Evolutionary conservation across 352 stramenopile species (phyloP).

Genomic region (Pilasporangium apinafurcum): DNA sequence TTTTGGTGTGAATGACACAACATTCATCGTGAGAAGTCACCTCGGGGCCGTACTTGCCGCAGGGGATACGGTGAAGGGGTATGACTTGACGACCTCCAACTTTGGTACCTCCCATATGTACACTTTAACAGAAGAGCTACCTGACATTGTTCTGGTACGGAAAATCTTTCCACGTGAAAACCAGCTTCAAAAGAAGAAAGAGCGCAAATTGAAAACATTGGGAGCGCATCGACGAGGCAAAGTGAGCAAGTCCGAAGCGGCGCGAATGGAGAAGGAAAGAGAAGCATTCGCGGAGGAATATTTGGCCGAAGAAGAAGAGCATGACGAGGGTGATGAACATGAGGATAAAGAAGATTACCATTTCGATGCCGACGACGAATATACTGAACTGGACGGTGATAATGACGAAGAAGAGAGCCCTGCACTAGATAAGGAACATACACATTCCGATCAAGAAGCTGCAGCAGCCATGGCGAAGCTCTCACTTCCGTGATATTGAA

Average conservation of each 20-base stretch:
- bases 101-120: slow-evolving; percentile 38
- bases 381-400: slow-evolving; percentile 2
- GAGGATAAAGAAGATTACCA: slow-evolving; percentile 12
- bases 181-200: slow-evolving; percentile 17
- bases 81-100: slow-evolving; percentile 53
- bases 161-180: slow-evolving; percentile 54
- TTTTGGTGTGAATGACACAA: slow-evolving; percentile 80
- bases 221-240: slow-evolving; percentile 22
- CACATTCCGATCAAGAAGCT: not conserved
- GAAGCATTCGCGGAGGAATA: slow-evolving; percentile 59
- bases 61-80: slow-evolving; percentile 67
- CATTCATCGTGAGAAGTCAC: slow-evolving; percentile 57
- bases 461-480: no score
- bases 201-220: slow-evolving; percentile 46
- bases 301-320: slow-evolving; percentile 37
- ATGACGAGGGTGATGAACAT: slow-evolving; percentile 20
- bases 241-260: slow-evolving; percentile 46
- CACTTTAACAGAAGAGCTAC: slow-evolving; percentile 49
- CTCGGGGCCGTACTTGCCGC: slow-evolving; percentile 47
- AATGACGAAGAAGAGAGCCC: slow-evolving; percentile 5
- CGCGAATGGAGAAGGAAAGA: slow-evolving; percentile 46
- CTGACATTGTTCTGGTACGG: slow-evolving; percentile 71
- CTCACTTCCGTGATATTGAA: no score
- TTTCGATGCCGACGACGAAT: slow-evolving; percentile 4
- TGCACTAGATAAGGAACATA: slow-evolving; percentile 9